A percentile compares a stretch with the other conserved stretches of the same genome.
phyloP scores from a whole-genome alignment of 345 rosid genomes.

The Clarkia xantiana region DNA sequence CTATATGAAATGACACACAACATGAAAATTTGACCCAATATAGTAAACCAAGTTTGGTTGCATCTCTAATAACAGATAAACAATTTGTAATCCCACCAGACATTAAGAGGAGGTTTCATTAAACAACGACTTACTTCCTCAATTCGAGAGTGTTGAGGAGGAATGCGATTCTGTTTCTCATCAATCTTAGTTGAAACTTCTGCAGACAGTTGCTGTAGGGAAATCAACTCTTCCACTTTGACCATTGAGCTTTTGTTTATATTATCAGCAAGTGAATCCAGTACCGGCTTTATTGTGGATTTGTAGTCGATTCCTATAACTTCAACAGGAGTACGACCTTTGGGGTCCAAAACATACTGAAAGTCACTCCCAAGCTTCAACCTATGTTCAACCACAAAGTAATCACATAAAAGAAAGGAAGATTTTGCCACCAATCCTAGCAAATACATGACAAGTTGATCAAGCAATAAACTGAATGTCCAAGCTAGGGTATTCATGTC shows the following conservation, averaged over 20 bases:
- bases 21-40: too few relatives aligned
- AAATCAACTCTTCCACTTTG: conserved; percentile 39
- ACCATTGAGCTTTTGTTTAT: conserved; percentile 36
- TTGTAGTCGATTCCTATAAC: conserved; percentile 79
- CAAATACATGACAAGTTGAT: too few relatives aligned
- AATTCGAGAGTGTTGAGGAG: conserved; percentile 33
- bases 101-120: too few relatives aligned
- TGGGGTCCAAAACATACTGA: conserved; percentile 41
- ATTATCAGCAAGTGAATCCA: conserved; percentile 30
- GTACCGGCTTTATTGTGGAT: conserved; percentile 42
- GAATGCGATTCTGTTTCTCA: conserved; percentile 21
- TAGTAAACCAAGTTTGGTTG: too few relatives aligned
- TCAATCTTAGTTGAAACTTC: conserved; percentile 41
- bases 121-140: conserved; percentile 29
- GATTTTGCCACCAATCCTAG: too few relatives aligned
- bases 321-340: conserved; percentile 45
- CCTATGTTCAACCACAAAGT: conserved; percentile 25
- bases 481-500: too few relatives aligned
- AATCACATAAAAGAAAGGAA: too few relatives aligned
- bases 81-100: too few relatives aligned
- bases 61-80: too few relatives aligned
- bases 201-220: conserved; percentile 41
- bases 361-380: conserved; percentile 39
- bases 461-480: too few relatives aligned
- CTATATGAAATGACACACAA: too few relatives aligned